Conservation (phyloP, 805 yeast species). For the Monosporozyma servazzii region DNA sequence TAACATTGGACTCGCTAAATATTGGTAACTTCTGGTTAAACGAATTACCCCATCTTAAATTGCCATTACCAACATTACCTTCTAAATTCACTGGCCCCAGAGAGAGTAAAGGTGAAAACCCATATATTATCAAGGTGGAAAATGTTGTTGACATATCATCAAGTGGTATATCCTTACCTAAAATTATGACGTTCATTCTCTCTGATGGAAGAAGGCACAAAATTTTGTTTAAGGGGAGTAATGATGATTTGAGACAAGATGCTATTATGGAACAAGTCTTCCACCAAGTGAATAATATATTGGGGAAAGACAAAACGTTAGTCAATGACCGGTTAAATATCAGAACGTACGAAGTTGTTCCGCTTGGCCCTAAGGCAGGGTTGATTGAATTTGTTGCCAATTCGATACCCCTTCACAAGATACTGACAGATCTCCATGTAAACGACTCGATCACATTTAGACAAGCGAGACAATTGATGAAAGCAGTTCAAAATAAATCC, state of each 20-base stretch:
- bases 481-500: conserved; percentile 41
- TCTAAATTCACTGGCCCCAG: conserved; percentile 36
- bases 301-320: conserved; percentile 47
- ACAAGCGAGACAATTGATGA: conserved; percentile 59
- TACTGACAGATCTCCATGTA: conserved; percentile 55
- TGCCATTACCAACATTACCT: conserved; percentile 63
- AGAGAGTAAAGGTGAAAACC: conserved; percentile 38
- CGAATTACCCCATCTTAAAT: conserved; percentile 32
- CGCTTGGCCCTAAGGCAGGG: conserved; percentile 82
- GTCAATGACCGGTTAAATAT: conserved; percentile 50
- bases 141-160: conserved; percentile 50
- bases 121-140: conserved; percentile 40
- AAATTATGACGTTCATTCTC: conserved; percentile 49
- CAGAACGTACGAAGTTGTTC: conserved; percentile 82
- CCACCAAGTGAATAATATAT: conserved; percentile 65
- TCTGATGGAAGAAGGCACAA: conserved; percentile 51
- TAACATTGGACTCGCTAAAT: conserved; percentile 29
- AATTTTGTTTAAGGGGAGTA: conserved; percentile 70
- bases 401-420: conserved; percentile 62
- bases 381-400: conserved; percentile 81
- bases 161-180: conserved; percentile 84
- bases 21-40: conserved; percentile 52
- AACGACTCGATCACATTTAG: conserved; percentile 41
- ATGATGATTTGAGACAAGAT: conserved; percentile 91
- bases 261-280: conserved; percentile 97